Evolutionary conservation across 352 stramenopile species (phyloP), one percentile per base, ranked within the genome.

Genomic region (Phytophthora capsici): DNA sequence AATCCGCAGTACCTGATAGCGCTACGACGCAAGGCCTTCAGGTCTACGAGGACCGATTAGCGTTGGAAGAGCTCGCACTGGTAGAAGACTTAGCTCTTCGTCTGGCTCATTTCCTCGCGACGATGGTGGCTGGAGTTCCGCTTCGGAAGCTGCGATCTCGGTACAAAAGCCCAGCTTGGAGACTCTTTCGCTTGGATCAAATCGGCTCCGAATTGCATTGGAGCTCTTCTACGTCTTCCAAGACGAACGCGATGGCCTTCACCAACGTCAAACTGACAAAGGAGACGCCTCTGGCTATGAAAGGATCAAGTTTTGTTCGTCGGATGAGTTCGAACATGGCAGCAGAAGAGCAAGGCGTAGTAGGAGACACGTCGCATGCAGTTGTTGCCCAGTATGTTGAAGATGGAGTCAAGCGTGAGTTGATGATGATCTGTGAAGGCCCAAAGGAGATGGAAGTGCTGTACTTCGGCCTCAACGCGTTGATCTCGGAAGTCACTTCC

Each of bases 371-470:
- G 14, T 51, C 50, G 9, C 30, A 72, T 53, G 77, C 75, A 0
- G 73, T 87, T 13, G 73, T 89, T 40, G 41, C 73, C 6, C 72
- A 40, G 8, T 87, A 87, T 65, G 43, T 32, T 16, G 68, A 79
- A 60, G 40, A 54, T 19, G 52, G 30, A 8, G 53, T 49, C 12
- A 58, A 37, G 2, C 54, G 46, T 6, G 83, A 90, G 49, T 61
- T 92, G 30, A 80, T 90, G 14, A 63, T 92, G 19, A 71, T 90
- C 19, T 88, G 79, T 30, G 83, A 92, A 47, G 81, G 77, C n/a
- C 50, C 73, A 23, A 82, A 73, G 40, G 83, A 89, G 53, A 83
- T 80, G 56, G 66, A 88, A 19, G 80, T 82, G 17, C 66, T 92
- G 25, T 62, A 69, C 48, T 85, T 84, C 63, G 80, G 79, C 6